Evolutionary conservation across 108 stramenopile genomes (phyloP).

Genomic region (Nitzschia sp.): DNA sequence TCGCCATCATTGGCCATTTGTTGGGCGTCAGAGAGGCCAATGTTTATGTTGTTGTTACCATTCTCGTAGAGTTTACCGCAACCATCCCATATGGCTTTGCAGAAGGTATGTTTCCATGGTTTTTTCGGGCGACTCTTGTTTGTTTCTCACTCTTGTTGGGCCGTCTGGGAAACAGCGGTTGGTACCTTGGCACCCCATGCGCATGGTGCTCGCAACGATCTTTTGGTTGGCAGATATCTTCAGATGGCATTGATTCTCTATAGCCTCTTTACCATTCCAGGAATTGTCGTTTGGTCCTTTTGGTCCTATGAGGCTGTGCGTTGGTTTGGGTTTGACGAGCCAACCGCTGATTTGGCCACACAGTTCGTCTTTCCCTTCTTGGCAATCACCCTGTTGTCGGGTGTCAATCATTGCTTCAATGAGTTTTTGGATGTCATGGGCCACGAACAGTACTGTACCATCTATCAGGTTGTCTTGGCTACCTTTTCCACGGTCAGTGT

Average conservation of each 20-base stretch:
- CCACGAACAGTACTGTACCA: constrained; percentile 43
- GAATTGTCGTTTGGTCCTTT: constrained; percentile 38
- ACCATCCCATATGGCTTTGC: constrained; percentile 32
- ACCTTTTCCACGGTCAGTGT: constrained; percentile 8
- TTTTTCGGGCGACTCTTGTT: too few relatives aligned
- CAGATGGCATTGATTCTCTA: constrained; percentile 56
- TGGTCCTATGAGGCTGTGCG: constrained; percentile 43
- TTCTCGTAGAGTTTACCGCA: constrained; percentile 36
- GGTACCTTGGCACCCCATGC: constrained; percentile 55
- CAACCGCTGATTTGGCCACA: constrained; percentile 40
- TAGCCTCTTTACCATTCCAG: constrained; percentile 31
- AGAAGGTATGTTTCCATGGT: constrained; percentile 23
- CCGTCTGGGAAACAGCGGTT: constrained; percentile 8
- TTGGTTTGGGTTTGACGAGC: constrained; percentile 53
- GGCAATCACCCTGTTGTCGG: constrained; percentile 16
- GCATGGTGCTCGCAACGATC: constrained; percentile 59
- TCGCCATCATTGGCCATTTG: constrained; percentile 54
- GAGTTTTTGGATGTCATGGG: constrained; percentile 53
- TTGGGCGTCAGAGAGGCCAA: constrained; percentile 46
- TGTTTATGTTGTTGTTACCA: constrained; percentile 48
- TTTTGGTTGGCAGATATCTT: constrained; percentile 65
- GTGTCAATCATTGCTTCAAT: constrained; percentile 34
- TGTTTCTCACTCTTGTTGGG: neutral
- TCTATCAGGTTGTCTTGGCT: constrained; percentile 7
- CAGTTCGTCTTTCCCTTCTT: constrained; percentile 34